phyloP scores from a whole-genome alignment of 805 yeast genomes.

The Kluyveromyces lactis region DNA sequence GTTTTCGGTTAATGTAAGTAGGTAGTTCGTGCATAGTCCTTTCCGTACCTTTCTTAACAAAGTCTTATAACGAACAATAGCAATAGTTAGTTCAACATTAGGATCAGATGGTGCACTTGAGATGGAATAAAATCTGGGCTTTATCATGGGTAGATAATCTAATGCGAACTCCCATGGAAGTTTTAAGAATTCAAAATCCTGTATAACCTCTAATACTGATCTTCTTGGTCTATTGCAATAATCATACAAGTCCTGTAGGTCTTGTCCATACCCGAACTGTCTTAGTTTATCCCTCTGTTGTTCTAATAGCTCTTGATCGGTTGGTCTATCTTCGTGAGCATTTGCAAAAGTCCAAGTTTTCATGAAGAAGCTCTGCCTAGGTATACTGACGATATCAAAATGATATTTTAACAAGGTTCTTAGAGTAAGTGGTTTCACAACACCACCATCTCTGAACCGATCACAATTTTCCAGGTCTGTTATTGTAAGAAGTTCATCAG shows the following conservation, averaged over 20 bases:
- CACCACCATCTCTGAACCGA: slow-evolving; percentile 45
- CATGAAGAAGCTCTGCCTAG: slow-evolving; percentile 75
- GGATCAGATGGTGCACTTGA: slow-evolving; percentile 48
- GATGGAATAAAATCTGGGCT: slow-evolving; percentile 79
- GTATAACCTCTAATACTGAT: slow-evolving; percentile 72
- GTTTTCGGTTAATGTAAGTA: slow-evolving; percentile 41
- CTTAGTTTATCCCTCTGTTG: slow-evolving; percentile 67
- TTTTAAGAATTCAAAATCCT: slow-evolving; percentile 68
- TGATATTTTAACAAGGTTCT: slow-evolving; percentile 69
- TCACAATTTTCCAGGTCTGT: slow-evolving; percentile 17
- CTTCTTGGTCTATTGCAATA: slow-evolving; percentile 92
- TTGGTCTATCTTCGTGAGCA: slow-evolving; percentile 32
- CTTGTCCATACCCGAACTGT: slow-evolving; percentile 66
- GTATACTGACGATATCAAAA: slow-evolving; percentile 74
- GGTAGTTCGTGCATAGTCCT: slow-evolving; percentile 79
- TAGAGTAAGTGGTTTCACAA: slow-evolving; percentile 55
- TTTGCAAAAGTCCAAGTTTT: slow-evolving; percentile 65
- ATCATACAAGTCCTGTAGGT: slow-evolving; percentile 74
- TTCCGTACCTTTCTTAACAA: slow-evolving; percentile 63
- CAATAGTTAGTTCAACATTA: slow-evolving; percentile 62
- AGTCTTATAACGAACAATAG: slow-evolving; percentile 81
- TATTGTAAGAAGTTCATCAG: slow-evolving; percentile 43
- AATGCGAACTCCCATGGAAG: slow-evolving; percentile 71
- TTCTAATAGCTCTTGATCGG: slow-evolving; percentile 29
- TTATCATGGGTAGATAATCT: slow-evolving; percentile 70